These are phyloP conservation scores for Sclerotinia minor DNA, from an alignment of 2,329 filamentous ascomycete genomes.

Conservation along the genomic window DNA sequence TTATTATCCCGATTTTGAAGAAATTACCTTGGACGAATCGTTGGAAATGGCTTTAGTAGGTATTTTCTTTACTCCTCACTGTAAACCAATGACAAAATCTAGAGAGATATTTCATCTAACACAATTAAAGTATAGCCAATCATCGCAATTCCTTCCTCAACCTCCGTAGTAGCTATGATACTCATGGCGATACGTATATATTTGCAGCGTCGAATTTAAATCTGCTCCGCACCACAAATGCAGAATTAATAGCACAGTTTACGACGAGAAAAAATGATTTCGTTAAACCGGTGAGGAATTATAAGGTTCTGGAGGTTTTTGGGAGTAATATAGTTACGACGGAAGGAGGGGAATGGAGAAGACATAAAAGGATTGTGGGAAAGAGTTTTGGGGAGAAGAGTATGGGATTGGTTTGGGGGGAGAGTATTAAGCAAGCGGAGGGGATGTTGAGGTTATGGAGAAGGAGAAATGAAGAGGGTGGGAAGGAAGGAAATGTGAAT, in stretches of 20 bases:
- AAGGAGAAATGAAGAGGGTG: slow-evolving; percentile 47
- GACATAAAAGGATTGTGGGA: slow-evolving; percentile 41
- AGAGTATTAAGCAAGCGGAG: slow-evolving; percentile 51
- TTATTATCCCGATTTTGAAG: slow-evolving; percentile 26
- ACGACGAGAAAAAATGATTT: slow-evolving; percentile 38
- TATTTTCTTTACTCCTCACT: not conserved
- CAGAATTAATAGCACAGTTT: slow-evolving; percentile 38
- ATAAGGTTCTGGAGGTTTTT: slow-evolving; percentile 40
- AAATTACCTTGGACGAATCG: slow-evolving; percentile 25
- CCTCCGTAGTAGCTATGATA: slow-evolving; percentile 26
- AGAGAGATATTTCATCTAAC: slow-evolving; percentile 12
- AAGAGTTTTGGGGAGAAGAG: slow-evolving; percentile 47
- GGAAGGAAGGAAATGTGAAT: slow-evolving; percentile 40
- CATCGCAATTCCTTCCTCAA: slow-evolving; percentile 28
- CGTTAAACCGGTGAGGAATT: slow-evolving; percentile 38
- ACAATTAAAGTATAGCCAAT: slow-evolving; percentile 28
- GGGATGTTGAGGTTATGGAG: slow-evolving; percentile 48
- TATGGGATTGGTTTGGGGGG: slow-evolving; percentile 47
- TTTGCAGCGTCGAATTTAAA: slow-evolving; percentile 32
- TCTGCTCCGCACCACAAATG: slow-evolving; percentile 37
- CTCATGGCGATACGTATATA: slow-evolving; percentile 37
- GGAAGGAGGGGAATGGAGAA: slow-evolving; percentile 41
- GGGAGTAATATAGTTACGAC: slow-evolving; percentile 40
- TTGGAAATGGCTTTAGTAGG: slow-evolving; percentile 33
- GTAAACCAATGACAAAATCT: not conserved